These are phyloP conservation scores for Benincasa hispida DNA, from an alignment of 306 rosid genomes.

Conservation along the genomic window DNA sequence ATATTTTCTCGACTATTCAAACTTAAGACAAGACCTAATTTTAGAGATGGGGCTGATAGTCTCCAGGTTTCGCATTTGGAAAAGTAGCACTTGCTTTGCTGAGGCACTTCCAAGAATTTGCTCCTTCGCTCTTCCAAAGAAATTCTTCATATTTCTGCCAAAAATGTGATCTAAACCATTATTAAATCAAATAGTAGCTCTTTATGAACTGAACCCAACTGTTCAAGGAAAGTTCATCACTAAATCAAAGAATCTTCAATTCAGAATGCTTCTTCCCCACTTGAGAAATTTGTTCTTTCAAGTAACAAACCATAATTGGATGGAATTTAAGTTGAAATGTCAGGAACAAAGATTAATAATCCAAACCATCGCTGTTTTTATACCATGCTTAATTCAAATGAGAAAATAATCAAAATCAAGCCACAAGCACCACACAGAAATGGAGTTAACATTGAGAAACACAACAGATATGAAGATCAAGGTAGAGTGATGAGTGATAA, in stretches of 20 bases:
- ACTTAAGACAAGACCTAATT: neutral
- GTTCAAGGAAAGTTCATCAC: neutral
- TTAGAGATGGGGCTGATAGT: neutral
- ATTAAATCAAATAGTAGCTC: neutral
- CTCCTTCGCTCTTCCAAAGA: neutral
- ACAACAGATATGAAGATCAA: neutral
- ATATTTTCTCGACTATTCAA: neutral
- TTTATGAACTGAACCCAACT: neutral
- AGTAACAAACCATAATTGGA: neutral
- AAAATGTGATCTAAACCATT: neutral
- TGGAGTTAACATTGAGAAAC: neutral
- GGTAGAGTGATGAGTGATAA: neutral
- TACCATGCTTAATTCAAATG: neutral
- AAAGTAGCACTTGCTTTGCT: neutral
- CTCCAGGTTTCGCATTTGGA: neutral
- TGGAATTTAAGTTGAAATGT: neutral
- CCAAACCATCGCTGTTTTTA: neutral
- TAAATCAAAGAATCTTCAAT: neutral
- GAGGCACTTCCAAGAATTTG: neutral
- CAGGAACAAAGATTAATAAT: neutral
- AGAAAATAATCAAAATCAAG: neutral
- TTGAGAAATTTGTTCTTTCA: neutral
- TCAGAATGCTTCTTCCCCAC: neutral
- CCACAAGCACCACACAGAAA: neutral
- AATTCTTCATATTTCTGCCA: neutral